Percentiles rank a stretch among this genome's conserved stretches.
phyloP scores from a whole-genome alignment of 1,284 basidiomycete genomes.

The Papiliotrema fonsecae region DNA sequence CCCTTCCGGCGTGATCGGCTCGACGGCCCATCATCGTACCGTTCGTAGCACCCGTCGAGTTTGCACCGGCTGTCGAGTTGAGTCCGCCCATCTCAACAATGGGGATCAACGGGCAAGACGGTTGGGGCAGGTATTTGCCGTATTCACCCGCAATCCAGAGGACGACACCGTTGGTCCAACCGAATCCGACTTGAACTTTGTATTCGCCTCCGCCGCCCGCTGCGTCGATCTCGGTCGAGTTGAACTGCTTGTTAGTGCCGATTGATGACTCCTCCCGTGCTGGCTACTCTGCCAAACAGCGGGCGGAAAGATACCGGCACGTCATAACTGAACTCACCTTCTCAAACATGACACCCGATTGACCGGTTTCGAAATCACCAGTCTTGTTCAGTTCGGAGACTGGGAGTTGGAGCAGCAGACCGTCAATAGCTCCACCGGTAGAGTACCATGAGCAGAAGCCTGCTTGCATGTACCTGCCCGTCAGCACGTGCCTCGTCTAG shows the following conservation, averaged over 20 bases:
- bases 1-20: too few species aligned
- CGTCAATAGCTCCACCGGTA: constrained; percentile 75
- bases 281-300: too few species aligned
- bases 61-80: constrained; percentile 16
- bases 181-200: constrained; percentile 51
- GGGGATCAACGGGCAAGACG: constrained; percentile 61
- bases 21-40: too few species aligned
- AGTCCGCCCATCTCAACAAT: constrained; percentile 27
- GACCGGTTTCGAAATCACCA: constrained; percentile 44
- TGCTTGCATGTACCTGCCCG: constrained; percentile 66
- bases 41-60: constrained; percentile 13
- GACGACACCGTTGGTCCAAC: constrained; percentile 84
- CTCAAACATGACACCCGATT: constrained; percentile 71
- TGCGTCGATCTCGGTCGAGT: constrained; percentile 65
- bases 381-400: constrained; percentile 69
- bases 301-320: too few species aligned
- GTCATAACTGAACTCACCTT: constrained; percentile 52
- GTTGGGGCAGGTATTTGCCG: constrained; percentile 60
- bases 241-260: constrained; percentile 37
- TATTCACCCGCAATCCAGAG: constrained; percentile 71
- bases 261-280: not conserved
- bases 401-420: constrained; percentile 63
- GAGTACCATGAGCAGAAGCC: constrained; percentile 76
- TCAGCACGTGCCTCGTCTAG: not conserved
- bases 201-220: constrained; percentile 84